Conservation (phyloP, 2,329 filamentous ascomycete species). For the Sclerotinia trifoliorum region DNA sequence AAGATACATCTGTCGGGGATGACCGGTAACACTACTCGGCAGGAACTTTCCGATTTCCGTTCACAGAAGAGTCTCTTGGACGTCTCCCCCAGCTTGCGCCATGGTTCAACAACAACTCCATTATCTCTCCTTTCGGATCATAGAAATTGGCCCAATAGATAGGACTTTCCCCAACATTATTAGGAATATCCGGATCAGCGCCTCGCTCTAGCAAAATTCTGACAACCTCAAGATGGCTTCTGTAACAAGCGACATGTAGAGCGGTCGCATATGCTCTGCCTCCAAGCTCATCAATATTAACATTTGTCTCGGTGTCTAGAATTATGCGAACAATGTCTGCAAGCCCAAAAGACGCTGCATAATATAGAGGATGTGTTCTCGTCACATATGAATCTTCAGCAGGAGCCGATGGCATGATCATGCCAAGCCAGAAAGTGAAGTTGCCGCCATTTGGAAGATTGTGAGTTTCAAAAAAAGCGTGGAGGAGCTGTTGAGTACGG, state of each 20-base stretch:
- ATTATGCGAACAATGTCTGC: slow-evolving; percentile 27
- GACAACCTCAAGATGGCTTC: slow-evolving; percentile 27
- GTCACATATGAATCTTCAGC: slow-evolving; percentile 11
- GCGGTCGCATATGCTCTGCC: slow-evolving; percentile 28
- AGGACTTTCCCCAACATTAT: slow-evolving; percentile 24
- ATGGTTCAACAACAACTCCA: slow-evolving; percentile 27
- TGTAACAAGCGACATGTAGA: slow-evolving; percentile 30
- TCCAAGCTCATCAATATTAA: slow-evolving; percentile 30
- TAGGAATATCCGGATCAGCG: slow-evolving; percentile 29
- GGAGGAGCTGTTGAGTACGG: slow-evolving; percentile 23
- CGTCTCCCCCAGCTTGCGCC: slow-evolving; percentile 23
- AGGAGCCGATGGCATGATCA: slow-evolving; percentile 26
- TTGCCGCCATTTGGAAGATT: slow-evolving; percentile 27
- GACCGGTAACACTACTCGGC: neutral
- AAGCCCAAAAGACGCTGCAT: slow-evolving; percentile 32
- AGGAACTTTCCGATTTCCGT: neutral
- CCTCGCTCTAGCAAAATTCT: slow-evolving; percentile 29
- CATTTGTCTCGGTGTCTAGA: slow-evolving; percentile 24
- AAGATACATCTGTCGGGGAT: neutral
- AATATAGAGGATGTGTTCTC: slow-evolving; percentile 31
- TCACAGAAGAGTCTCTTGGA: neutral
- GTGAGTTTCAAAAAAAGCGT: slow-evolving; percentile 29
- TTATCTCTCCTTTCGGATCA: slow-evolving; percentile 20
- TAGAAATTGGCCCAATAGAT: slow-evolving; percentile 26
- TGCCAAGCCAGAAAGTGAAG: slow-evolving; percentile 30